Conservation (phyloP, 202 grass and related monocot genomes). For the Elaeis oleifera region DNA sequence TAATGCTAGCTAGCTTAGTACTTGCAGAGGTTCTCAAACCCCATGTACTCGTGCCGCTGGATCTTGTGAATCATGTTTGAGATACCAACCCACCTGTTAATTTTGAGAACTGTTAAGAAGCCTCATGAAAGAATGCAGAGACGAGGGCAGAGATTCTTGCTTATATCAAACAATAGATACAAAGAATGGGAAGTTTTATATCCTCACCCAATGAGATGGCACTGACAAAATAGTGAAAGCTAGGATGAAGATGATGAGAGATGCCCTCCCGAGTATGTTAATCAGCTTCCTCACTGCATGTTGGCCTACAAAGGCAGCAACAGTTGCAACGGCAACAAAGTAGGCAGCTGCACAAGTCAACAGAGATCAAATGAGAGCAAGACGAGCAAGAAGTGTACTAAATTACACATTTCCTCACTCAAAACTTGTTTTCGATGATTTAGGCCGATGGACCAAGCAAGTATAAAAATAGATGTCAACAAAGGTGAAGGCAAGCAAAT, state of each 20-base stretch:
- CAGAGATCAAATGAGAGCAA: slow-evolving; percentile 5
- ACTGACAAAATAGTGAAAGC: slow-evolving; percentile 63
- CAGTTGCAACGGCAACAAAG: slow-evolving; percentile 31
- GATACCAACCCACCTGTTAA: slow-evolving; percentile 74
- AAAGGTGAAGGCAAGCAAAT: too few relatives aligned
- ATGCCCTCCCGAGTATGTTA: slow-evolving; percentile 52
- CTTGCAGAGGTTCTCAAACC: slow-evolving; percentile 62
- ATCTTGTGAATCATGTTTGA: slow-evolving; percentile 48
- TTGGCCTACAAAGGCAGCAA: slow-evolving; percentile 57
- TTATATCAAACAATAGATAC: background rate
- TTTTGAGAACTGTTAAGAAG: background rate
- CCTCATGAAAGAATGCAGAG: background rate
- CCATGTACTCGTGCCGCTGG: slow-evolving; percentile 60
- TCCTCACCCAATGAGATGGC: slow-evolving; percentile 51
- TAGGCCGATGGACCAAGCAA: too few relatives aligned
- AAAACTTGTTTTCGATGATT: too few relatives aligned
- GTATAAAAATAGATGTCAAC: too few relatives aligned
- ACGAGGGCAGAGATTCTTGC: background rate
- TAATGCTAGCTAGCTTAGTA: slow-evolving; percentile 18
- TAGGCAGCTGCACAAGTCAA: slow-evolving; percentile 43
- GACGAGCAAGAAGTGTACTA: too few relatives aligned
- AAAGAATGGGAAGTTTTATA: background rate
- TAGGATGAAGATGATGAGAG: slow-evolving; percentile 77
- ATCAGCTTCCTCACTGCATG: slow-evolving; percentile 52
- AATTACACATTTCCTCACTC: too few relatives aligned